phyloP scores from a whole-genome alignment of 306 rosid genomes.

The Prunus mongolica region DNA sequence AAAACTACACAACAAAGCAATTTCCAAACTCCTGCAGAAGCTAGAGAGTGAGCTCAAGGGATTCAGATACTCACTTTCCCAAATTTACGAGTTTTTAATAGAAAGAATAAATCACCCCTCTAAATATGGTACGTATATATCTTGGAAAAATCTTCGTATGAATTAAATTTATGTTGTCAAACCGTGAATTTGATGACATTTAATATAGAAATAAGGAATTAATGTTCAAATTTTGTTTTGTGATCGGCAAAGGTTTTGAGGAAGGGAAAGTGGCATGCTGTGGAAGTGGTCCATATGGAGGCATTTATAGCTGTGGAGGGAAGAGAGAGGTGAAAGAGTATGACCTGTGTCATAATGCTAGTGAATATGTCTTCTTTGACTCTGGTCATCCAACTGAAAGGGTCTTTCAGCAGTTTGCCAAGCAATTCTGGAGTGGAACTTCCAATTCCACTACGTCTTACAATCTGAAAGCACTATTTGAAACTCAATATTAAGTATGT shows the following conservation, averaged over 20 bases:
- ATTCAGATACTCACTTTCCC: conserved; percentile 14
- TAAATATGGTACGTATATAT: conserved; percentile 11
- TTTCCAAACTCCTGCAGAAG: conserved; percentile 13
- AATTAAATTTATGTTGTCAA: too few species aligned
- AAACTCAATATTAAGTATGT: neutral
- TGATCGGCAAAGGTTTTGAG: conserved; percentile 21
- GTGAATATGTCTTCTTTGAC: conserved; percentile 40
- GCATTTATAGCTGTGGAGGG: conserved; percentile 23
- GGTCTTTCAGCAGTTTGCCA: conserved; percentile 18
- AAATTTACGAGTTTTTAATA: neutral
- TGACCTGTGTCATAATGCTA: conserved; percentile 30
- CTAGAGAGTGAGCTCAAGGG: conserved; percentile 18
- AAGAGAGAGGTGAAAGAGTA: conserved; percentile 30
- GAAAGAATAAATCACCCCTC: conserved; percentile 22
- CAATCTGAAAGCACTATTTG: conserved; percentile 27
- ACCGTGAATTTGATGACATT: neutral
- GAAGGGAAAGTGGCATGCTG: conserved; percentile 29
- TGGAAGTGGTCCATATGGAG: conserved; percentile 28
- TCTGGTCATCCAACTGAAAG: conserved; percentile 25
- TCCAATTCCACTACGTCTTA: conserved; percentile 11
- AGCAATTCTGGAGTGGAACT: conserved; percentile 31
- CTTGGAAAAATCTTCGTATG: too few species aligned
- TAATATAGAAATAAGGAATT: neutral
- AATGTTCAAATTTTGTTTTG: neutral
- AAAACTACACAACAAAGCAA: conserved; percentile 8